Base-by-base conservation (phyloP, 176 grass and related monocot genomes). In the Carex myosuroides region DNA sequence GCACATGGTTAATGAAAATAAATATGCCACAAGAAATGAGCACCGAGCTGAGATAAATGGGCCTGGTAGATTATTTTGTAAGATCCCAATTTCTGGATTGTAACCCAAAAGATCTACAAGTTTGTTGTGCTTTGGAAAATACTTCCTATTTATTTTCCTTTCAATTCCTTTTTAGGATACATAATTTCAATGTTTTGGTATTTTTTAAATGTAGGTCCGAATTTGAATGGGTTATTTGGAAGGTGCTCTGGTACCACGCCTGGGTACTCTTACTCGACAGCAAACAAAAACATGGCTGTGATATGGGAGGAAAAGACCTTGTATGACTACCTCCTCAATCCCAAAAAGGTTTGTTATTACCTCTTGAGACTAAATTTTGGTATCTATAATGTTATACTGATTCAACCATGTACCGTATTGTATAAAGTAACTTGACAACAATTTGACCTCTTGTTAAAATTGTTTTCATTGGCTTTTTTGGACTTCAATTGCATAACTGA, bases 311-410 rank as follows among this genome's bases (percentile, higher is more conserved):
- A 94, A 2, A 68, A 6, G 5, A 90, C 92, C 22, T 85, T 92
- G 60, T 94, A 94, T 83, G 88, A 94, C 35, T 94, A 94, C 81
- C 84, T 94, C 14, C 88, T 88, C 58, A 94, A 94, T 86, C 92
- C 92, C 11, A 94, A 91, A 66, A 91, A 94, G 90, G 90, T 85
- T 39, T 59, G 29, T 78, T 86, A 9, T 63, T 46, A 21, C 12
- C 17, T 71, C 60, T 30, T 21, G 8, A 39, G 53, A 37, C 18
- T 59, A 71, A 3, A 59, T 13, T 65, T 26, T 75, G 6, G 46
- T 18, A 32, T 29, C 50, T 77, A 1, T 77, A 17, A 55, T 32
- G 13, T 55, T 77, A 22, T 18, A 70, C 17, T 41, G 8, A 70
- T 42, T 70, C 1, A 18, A 20, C 6, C 6, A n/a, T 2, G 8